phyloP scores from a whole-genome alignment of 768 basidiomycete species.

The Vararia minispora region DNA sequence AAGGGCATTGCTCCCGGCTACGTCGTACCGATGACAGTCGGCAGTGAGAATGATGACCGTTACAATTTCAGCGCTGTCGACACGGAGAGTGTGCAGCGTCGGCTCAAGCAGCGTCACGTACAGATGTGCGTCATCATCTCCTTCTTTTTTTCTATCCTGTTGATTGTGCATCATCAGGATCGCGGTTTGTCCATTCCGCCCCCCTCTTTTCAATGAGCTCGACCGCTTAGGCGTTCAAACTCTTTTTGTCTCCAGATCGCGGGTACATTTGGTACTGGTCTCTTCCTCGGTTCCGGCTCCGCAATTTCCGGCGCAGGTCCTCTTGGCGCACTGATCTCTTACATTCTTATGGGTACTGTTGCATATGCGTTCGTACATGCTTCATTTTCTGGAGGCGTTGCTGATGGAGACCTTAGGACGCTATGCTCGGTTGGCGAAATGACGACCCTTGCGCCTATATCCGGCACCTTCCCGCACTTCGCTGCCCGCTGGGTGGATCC shows the following conservation, averaged over 20 bases:
- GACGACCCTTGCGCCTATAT: slow-evolving; percentile 71
- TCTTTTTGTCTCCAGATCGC: slow-evolving; percentile 36
- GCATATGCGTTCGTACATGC: slow-evolving; percentile 43
- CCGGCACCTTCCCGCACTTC: slow-evolving; percentile 69
- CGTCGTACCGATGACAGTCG: slow-evolving; percentile 12
- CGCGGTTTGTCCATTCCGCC: slow-evolving; percentile 33
- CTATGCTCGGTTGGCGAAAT: slow-evolving; percentile 66
- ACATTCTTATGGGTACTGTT: slow-evolving; percentile 51
- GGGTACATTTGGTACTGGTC: slow-evolving; percentile 65
- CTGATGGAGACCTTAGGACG: too few species aligned
- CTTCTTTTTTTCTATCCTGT: background rate
- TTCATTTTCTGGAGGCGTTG: slow-evolving; percentile 14
- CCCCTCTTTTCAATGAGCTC: background rate
- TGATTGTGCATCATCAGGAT: slow-evolving; percentile 29
- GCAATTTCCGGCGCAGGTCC: slow-evolving; percentile 54
- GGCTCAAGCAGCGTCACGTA: slow-evolving; percentile 67
- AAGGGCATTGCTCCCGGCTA: slow-evolving; percentile 18
- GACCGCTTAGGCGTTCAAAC: background rate
- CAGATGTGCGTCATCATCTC: slow-evolving; percentile 44
- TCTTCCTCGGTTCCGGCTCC: slow-evolving; percentile 61
- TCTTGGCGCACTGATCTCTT: slow-evolving; percentile 54
- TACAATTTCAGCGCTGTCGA: slow-evolving; percentile 48
- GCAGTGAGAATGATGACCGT: slow-evolving; percentile 15
- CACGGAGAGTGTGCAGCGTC: slow-evolving; percentile 60
- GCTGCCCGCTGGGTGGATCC: slow-evolving; percentile 27